These are phyloP conservation scores for Yarrowia sp. DNA, from an alignment of 805 yeast genomes.

Conservation along the genomic window DNA sequence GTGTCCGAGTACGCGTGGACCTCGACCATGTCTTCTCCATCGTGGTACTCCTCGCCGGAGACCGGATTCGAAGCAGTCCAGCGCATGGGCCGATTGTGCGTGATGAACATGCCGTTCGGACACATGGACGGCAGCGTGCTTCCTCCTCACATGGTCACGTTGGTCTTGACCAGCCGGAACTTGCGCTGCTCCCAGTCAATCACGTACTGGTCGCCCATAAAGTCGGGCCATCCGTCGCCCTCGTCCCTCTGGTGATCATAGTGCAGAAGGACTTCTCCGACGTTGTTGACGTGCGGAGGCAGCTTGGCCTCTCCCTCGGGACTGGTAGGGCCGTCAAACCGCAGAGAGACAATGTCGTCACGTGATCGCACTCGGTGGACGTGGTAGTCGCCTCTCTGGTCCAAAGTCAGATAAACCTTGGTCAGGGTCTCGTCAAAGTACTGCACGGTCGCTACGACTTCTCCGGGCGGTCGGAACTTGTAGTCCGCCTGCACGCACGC, in stretches of 20 bases:
- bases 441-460: background rate
- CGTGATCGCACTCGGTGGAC: background rate
- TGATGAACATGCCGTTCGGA: background rate
- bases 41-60: background rate
- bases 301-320: background rate
- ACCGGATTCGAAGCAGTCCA: background rate
- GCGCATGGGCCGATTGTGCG: background rate
- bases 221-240: background rate
- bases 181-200: background rate
- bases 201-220: background rate
- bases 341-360: background rate
- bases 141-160: background rate
- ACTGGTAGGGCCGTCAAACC: background rate
- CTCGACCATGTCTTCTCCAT: constrained; percentile 8
- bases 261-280: background rate
- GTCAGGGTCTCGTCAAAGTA: background rate
- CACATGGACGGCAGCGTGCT: background rate
- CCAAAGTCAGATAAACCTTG: background rate
- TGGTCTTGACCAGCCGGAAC: background rate
- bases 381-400: background rate
- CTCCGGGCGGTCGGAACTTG: background rate
- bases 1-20: background rate
- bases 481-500: background rate
- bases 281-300: background rate
- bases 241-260: background rate